Base-by-base conservation (phyloP, 257 asterid species). In the Primulina huaijiensis region DNA sequence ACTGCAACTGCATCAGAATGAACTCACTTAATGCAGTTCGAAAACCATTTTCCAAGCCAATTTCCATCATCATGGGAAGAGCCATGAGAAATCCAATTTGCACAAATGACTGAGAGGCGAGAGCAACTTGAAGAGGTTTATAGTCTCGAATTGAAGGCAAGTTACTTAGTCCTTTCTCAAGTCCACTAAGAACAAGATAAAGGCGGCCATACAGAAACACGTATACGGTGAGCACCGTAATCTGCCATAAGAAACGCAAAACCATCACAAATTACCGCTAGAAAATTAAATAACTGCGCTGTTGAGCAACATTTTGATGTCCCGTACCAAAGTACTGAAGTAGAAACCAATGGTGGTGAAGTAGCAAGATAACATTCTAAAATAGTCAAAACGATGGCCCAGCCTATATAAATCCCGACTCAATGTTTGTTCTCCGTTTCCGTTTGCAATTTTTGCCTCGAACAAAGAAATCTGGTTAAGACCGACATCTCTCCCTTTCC, bases 61-160 rank as follows among this genome's bases (percentile, higher is more conserved):
- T 92, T 80, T 92, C 98, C 98, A 92, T 90, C 95, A 92, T 88
- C 98, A 92, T 92, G 71, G 98, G 98, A 60, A 92, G 90, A 60
- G 98, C 97, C 98, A 90, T 92, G 75, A 92, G 77, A 80, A 92
- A 77, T n/a, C 97, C 98, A 75, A 92, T 88, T 75, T 92, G 97
- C 75, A 92, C 96, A 79, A 92, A 88, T 68, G 98, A 90, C 80
- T 90, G 98, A 72, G 98, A 90, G 70, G 93, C 98, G 72, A 92
- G 88, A 74, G 96, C 97, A 74, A 85, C 84, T 87, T 92, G 96
- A 74, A 92, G 86, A 79, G 98, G 77, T 73, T 81, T 84, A 65
- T 88, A 90, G 71, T 87, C 76, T 60, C 77, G 77, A 62, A 90
- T 79, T 69, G 83, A 88, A 52, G 95, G 93, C 64, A 88, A 84